These are phyloP conservation scores for Strobilomyces dryophilus DNA, from an alignment of 768 basidiomycete genomes.

Conservation along the genomic window DNA sequence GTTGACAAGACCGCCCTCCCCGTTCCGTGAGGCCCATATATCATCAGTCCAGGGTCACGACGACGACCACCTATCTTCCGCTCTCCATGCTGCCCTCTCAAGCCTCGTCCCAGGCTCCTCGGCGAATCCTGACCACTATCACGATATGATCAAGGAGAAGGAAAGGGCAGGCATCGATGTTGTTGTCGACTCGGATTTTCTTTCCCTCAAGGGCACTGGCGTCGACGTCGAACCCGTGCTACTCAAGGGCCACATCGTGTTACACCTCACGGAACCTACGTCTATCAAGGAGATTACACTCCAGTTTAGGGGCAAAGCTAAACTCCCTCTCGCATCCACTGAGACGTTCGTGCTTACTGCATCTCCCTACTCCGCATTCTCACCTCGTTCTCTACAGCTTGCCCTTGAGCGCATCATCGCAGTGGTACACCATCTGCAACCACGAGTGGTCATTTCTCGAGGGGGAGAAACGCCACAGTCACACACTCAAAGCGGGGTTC, in stretches of 20 bases:
- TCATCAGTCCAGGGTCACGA: conserved; percentile 23
- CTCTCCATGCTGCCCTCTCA: conserved; percentile 37
- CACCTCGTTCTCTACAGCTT: conserved; percentile 11
- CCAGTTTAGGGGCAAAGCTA: conserved; percentile 79
- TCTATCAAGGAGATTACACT: conserved; percentile 83
- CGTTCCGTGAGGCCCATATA: conserved; percentile 22
- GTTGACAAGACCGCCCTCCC: conserved; percentile 33
- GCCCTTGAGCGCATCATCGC: conserved; percentile 29
- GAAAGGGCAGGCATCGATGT: conserved; percentile 67
- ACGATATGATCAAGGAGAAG: conserved; percentile 44
- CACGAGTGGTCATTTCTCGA: conserved; percentile 95
- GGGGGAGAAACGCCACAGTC: conserved; percentile 69
- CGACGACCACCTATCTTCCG: conserved; percentile 34
- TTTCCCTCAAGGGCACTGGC: conserved; percentile 76
- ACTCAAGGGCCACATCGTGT: conserved; percentile 76
- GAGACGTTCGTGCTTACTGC: conserved; percentile 52
- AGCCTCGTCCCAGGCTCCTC: conserved; percentile 23
- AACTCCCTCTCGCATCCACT: conserved; percentile 51
- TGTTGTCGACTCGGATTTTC: conserved; percentile 60
- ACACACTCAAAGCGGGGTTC: conserved; percentile 93
- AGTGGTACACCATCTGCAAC: conserved; percentile 63
- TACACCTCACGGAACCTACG: conserved; percentile 78
- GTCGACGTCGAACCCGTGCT: conserved; percentile 78
- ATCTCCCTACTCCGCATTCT: neutral
- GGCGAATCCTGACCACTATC: conserved; percentile 20